Evolutionary conservation across 345 rosid genomes (phyloP), one percentile per base, ranked within the genome.

Genomic region (Chamaenerion angustifolium): DNA sequence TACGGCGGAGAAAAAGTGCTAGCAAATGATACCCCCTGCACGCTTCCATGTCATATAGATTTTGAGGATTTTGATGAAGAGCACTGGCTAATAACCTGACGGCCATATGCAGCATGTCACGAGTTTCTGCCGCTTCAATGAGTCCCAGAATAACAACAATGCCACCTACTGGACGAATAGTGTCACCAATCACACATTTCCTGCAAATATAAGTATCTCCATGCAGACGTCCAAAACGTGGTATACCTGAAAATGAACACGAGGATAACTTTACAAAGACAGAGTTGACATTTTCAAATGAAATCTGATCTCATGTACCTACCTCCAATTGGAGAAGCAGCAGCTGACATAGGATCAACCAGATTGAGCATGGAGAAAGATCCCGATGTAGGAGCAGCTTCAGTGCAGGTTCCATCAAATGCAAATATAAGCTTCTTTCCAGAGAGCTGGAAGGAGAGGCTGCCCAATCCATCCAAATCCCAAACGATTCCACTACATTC

Each of bases 311-410:
- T 31, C 10, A 31, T 31, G 37, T 31, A 67, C 73, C 62, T 69
- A 85, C 99, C 99, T 52, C 99, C 95, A 23, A 92, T 88, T 51
- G 99, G 96, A 68, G 99, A 92, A 71, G 99, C 94, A 62, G 99
- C 96, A 25, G 96, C 99, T 11, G 96, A 88, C 81, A 77, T 63
- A 40, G 99, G 96, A 71, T 92, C 99, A 56, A 92, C 95, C 68
- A 92, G 76, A 85, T 92, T 92, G 68, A 92, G 86, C 76, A 92
- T 68, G 47, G 96, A 88, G 63, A 66, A 75, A 46, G 75, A 70
- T 55, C 95, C 96, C 60, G 94, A 73, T 56, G 83, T 67, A 55
- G 82, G 89, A 69, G 76, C 71, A 63, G 79, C 76, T 76, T 92
- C 96, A 4, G 83, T 62, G 66, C 94, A 80, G 42, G 99, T 66